Conservation (phyloP, 2,329 filamentous ascomycete species). For the Blastomyces gilchristii region DNA sequence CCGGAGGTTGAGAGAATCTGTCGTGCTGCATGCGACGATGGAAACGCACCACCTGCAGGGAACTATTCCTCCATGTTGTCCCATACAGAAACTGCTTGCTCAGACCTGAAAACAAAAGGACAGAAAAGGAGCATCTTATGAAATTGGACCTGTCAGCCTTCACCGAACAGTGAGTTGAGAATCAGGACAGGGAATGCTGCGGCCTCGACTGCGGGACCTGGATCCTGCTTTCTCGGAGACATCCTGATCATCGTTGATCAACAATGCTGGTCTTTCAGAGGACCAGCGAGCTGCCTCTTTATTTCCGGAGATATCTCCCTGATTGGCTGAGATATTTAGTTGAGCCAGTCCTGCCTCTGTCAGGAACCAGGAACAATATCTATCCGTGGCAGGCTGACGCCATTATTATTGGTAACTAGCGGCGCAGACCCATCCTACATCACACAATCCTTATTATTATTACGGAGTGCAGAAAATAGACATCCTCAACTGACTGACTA, state of each 20-base stretch:
- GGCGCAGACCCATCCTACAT: background rate
- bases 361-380: background rate
- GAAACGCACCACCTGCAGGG: background rate
- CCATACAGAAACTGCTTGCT: background rate
- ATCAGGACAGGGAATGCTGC: background rate
- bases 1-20: background rate
- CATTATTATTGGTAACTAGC: background rate
- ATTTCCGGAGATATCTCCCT: background rate
- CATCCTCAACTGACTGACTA: background rate
- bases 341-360: background rate
- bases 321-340: background rate
- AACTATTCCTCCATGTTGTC: background rate
- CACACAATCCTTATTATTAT: background rate
- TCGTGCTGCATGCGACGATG: background rate
- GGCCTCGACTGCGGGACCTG: background rate
- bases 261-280: background rate
- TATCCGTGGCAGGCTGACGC: background rate
- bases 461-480: background rate
- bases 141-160: background rate
- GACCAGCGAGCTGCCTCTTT: background rate
- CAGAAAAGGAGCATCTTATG: background rate
- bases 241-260: background rate
- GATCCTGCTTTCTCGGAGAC: background rate
- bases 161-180: background rate
- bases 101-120: background rate